phyloP scores from a whole-genome alignment of 345 rosid genomes.

The Pugionium cornutum region DNA sequence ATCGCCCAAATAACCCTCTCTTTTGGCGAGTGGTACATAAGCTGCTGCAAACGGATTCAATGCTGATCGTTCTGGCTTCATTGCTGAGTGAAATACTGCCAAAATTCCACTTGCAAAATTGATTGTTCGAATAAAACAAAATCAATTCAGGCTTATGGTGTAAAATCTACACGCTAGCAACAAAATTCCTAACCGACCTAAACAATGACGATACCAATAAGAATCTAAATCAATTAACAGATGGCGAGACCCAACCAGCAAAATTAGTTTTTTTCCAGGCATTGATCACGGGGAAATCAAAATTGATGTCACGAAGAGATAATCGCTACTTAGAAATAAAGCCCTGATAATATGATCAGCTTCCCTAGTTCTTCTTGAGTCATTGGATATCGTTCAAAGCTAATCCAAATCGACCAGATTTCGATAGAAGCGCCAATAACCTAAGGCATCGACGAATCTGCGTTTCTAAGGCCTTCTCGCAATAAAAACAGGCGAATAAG shows the following conservation, averaged over 20 bases:
- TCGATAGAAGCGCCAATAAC: not conserved
- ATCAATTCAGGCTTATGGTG: not conserved
- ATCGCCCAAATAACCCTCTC: conserved; percentile 37
- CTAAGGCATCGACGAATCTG: conserved; percentile 8
- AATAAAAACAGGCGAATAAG: not conserved
- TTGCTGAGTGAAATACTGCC: conserved; percentile 34
- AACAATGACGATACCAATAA: conserved; percentile 12
- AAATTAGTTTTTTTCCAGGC: not conserved
- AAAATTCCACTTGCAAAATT: not conserved
- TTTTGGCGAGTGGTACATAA: conserved; percentile 69
- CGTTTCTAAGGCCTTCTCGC: not conserved
- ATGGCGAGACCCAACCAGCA: not conserved
- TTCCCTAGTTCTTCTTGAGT: not conserved
- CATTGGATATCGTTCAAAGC: conserved; percentile 4
- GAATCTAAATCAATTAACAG: not conserved
- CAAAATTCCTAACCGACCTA: not conserved
- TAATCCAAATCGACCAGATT: conserved; percentile 11
- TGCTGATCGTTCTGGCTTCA: conserved; percentile 65
- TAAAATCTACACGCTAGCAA: not conserved
- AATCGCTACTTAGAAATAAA: not conserved
- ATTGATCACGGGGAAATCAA: not conserved
- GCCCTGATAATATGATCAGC: not conserved
- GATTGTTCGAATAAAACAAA: not conserved
- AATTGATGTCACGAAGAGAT: not conserved
- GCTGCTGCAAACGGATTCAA: conserved; percentile 83